Evolutionary conservation across 2,329 filamentous ascomycete species (phyloP), one percentile per base, ranked within the genome.

Genomic region (Sclerotinia borealis): DNA sequence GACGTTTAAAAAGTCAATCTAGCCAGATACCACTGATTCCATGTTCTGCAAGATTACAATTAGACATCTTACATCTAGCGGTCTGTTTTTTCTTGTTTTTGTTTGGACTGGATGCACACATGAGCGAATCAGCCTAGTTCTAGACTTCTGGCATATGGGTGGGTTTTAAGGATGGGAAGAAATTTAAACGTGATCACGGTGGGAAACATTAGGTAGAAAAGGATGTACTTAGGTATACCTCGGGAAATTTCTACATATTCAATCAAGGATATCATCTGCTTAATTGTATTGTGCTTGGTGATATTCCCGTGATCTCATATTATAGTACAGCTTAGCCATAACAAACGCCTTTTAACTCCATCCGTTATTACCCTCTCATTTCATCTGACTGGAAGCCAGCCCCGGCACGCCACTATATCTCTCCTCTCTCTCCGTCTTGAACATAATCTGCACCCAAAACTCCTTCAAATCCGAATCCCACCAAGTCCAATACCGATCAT

Each of bases 391-490:
- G 73, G 71, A 31, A 31, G 81, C 81, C 70, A 88, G 72, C 15
- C 85, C 85, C 0, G 85, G 85, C 61, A 86, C 85, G 22, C 85
- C 84, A 56, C 85, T 86, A 68, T 87, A 98, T 65, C 92, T 83
- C 82, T 97, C 93, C 78, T 98, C 95, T 68, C 95, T 86, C 81
- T 99, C 95, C 45, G 95, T 98, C 85, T 97, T 95, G 79, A 98
- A 99, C 81, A 98, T 90, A 68, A 99, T 84, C 81, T 98, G 95
- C 47, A 97, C 85, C 91, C 92, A 98, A 75, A 96, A 99, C 80
- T 98, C 93, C 81, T 96, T 96, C 67, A 89, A 87, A 76, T 99
- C 95, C 65, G 89, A 88, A 77, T 99, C 95, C 81, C 93, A 99
- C 87, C 93, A 98, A 61, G 86, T 89, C 84, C 93, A 99, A 77